These are phyloP conservation scores for Vaucheria bursata DNA, from an alignment of 352 stramenopile genomes.

Conservation along the genomic window DNA sequence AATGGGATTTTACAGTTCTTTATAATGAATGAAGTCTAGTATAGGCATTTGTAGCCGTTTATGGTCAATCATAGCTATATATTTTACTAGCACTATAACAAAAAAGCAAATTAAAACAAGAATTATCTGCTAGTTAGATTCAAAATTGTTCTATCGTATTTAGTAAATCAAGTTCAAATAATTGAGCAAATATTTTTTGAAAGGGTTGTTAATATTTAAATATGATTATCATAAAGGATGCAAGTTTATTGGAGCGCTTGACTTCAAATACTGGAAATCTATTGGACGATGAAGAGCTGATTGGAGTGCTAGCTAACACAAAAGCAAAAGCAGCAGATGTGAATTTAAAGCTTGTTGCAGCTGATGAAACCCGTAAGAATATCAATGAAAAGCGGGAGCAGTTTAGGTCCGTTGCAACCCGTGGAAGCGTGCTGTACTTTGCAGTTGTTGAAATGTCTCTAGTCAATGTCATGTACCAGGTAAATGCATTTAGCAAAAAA, in stretches of 20 bases:
- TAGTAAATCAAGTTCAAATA: no score
- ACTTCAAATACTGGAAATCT: constrained; percentile 94
- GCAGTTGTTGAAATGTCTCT: constrained; percentile 94
- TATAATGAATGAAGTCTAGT: no score
- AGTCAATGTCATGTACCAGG: constrained; percentile 99
- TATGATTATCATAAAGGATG: constrained; percentile 66
- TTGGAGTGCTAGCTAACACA: constrained; percentile 91
- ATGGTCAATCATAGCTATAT: no score
- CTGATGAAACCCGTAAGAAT: constrained; percentile 86
- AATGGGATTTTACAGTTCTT: no score
- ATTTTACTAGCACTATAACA: no score
- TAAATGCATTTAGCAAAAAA: no score
- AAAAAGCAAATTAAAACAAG: no score
- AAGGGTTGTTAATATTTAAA: no score
- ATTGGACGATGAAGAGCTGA: constrained; percentile 95
- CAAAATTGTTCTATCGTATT: no score
- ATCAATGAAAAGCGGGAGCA: constrained; percentile 98
- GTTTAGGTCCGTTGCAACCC: constrained; percentile 91
- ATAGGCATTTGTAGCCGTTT: no score
- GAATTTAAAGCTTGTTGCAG: constrained; percentile 90
- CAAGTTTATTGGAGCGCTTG: constrained; percentile 85
- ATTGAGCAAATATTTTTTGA: no score
- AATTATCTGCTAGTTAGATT: no score
- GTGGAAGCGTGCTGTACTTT: constrained; percentile 95
- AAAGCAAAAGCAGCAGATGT: constrained; percentile 97